These are phyloP conservation scores for Nyctanthes arbortristis DNA, from an alignment of 257 asterid genomes.

Conservation along the genomic window DNA sequence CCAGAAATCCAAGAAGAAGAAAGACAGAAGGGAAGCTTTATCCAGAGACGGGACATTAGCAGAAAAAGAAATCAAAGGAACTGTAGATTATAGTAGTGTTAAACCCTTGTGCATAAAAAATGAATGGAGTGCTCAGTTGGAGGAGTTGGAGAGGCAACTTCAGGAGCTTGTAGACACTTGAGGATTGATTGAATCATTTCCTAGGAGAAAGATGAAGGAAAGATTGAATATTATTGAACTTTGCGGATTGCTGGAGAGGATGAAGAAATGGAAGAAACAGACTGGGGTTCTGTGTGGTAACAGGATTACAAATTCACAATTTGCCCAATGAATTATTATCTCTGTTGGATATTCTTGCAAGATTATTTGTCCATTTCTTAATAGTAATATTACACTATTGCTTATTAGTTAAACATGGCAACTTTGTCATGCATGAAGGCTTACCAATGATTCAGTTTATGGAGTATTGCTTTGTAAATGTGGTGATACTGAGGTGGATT, in stretches of 20 bases:
- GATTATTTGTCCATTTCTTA: not conserved
- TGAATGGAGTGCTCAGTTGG: constrained; percentile 54
- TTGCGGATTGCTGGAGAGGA: constrained; percentile 39
- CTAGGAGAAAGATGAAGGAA: constrained; percentile 42
- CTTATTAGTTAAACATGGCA: too few relatives aligned
- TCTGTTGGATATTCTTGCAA: too few relatives aligned
- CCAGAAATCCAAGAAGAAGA: constrained; percentile 29
- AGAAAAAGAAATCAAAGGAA: not conserved
- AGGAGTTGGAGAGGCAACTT: constrained; percentile 46
- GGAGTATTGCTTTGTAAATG: not conserved
- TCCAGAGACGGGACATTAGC: not conserved
- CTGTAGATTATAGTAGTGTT: not conserved
- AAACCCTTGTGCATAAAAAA: constrained; percentile 37
- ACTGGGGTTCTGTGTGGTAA: constrained; percentile 13
- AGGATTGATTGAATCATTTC: not conserved
- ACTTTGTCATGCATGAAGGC: not conserved
- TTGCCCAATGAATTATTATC: not conserved
- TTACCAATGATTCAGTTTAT: not conserved
- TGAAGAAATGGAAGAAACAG: constrained; percentile 40
- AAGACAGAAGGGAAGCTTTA: not conserved
- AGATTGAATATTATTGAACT: constrained; percentile 39
- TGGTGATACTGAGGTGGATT: not conserved
- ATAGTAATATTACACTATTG: not conserved
- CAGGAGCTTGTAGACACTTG: constrained; percentile 28
- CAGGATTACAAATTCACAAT: not conserved